Base-by-base conservation (phyloP, 202 grass and related monocot species). In the Setaria italica region DNA sequence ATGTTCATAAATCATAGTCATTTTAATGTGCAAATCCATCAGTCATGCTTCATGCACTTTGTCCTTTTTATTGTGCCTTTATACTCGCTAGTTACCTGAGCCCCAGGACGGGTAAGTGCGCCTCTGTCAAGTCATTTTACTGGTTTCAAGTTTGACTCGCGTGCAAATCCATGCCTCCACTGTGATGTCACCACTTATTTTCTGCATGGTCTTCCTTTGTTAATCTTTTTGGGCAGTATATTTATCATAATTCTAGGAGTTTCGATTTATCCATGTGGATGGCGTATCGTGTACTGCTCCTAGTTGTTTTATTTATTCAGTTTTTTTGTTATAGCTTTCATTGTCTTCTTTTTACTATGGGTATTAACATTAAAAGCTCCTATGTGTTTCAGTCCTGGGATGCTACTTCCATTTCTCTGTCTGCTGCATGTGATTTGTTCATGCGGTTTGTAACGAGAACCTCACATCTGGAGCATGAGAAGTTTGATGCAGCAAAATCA, bases 371-470 rank as follows among this genome's bases (percentile, higher is more conserved):
- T 77, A 57, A 50, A 57, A 63, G 50, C 30, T 15, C 63, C 4
- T 88, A 53, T 75, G 19, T 64, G 77, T 91, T 82, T 80, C 88
- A 99, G 93, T 99, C 97, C 49, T 99, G 91, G 97, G 97, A 99
- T 41, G 85, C 88, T 13, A 96, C 93, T 58, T 99, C 97, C 53
- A 99, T 99, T 80, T 99, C 97, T 62, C 77, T 99, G 17, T 91
- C 93, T 74, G 97, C 97, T 57, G 97, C 92, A 55, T 99, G 97
- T 79, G 93, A 96, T 86, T 84, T 99, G 25, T 99, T 99, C 82
- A 99, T 96, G 91, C 84, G 93, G 81, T 99, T 95, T 87, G 96
- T 99, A 37, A 99, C 96, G 11, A 90, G 96, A 72, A 99, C 93
- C 25, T 95, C 96, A 86, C 93, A 94, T 59, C 73, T 99, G 76